Conservation (phyloP, 2,329 filamentous ascomycete genomes). For the Westerdykella aurantiaca region DNA sequence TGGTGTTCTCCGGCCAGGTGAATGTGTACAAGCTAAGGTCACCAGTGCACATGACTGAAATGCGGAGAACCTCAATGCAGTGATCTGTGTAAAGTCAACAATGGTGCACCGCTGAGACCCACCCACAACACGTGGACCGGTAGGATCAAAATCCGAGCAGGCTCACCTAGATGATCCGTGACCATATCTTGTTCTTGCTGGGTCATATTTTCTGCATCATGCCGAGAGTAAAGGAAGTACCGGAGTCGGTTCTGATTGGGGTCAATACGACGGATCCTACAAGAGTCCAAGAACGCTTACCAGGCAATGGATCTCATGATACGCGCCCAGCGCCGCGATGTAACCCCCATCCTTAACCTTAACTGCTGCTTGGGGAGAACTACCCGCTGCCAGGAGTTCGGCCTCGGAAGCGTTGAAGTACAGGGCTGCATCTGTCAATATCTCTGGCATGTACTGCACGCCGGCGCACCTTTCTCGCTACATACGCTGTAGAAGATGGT, state of each 20-base stretch:
- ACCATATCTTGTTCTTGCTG: neutral
- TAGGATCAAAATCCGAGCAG: no score
- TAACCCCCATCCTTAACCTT: conserved; percentile 5
- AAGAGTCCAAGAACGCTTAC: neutral
- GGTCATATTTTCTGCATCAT: neutral
- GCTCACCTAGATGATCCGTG: conserved; percentile 4
- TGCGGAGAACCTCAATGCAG: conserved; percentile 4
- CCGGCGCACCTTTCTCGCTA: neutral
- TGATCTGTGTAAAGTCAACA: conserved; percentile 1
- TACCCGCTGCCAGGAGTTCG: conserved; percentile 1
- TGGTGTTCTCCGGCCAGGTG: conserved; percentile 1
- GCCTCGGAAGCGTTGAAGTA: conserved; percentile 5
- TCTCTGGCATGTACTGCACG: no score
- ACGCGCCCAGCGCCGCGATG: conserved; percentile 2
- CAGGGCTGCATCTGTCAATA: neutral
- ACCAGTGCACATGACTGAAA: conserved; percentile 3
- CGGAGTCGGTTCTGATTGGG: conserved; percentile 2
- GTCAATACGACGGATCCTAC: neutral
- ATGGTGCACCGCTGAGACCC: no score
- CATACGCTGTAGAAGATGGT: conserved; percentile 3
- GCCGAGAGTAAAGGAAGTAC: conserved; percentile 2
- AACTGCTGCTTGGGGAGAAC: neutral
- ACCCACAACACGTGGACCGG: no score
- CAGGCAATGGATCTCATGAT: conserved; percentile 5
- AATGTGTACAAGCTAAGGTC: conserved; percentile 6